phyloP scores from a whole-genome alignment of 2,329 filamentous ascomycete species.

The Bipolaris gigantea region DNA sequence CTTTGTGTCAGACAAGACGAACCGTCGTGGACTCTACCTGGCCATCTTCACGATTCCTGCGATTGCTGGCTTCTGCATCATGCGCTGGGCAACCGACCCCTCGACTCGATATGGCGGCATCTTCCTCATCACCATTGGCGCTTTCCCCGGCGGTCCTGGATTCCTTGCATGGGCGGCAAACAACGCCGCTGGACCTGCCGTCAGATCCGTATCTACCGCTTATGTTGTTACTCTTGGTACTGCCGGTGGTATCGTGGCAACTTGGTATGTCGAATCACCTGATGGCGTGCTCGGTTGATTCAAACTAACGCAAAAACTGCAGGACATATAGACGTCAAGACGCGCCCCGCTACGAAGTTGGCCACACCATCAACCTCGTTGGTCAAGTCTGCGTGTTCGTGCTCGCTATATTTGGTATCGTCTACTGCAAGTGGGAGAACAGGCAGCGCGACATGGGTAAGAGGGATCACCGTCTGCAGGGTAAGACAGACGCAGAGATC shows the following conservation, averaged over 20 bases:
- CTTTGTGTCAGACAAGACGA: conserved; percentile 43
- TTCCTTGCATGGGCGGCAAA: conserved; percentile 63
- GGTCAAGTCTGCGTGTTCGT: conserved; percentile 53
- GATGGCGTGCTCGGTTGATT: background rate
- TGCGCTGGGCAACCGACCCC: conserved; percentile 60
- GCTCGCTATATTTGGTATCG: conserved; percentile 54
- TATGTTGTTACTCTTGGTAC: conserved; percentile 70
- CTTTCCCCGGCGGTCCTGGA: conserved; percentile 61
- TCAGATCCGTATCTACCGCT: conserved; percentile 59
- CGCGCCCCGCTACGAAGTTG: conserved; percentile 68
- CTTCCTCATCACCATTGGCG: conserved; percentile 59
- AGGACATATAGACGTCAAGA: conserved; percentile 60
- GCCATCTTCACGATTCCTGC: conserved; percentile 46
- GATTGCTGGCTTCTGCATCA: conserved; percentile 56
- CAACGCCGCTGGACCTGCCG: conserved; percentile 59
- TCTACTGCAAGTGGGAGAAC: conserved; percentile 60
- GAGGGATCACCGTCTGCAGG: conserved; percentile 54
- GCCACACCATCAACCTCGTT: conserved; percentile 67
- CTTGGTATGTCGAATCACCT: conserved; percentile 42
- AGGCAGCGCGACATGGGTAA: conserved; percentile 52
- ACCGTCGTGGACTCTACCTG: conserved; percentile 44
- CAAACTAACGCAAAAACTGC: conserved; percentile 55
- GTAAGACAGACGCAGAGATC: conserved; percentile 52
- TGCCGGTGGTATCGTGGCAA: conserved; percentile 60
- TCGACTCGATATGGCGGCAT: conserved; percentile 58